Conservation (phyloP, 2,329 filamentous ascomycete genomes). For the Teratosphaeria gauchensis region DNA sequence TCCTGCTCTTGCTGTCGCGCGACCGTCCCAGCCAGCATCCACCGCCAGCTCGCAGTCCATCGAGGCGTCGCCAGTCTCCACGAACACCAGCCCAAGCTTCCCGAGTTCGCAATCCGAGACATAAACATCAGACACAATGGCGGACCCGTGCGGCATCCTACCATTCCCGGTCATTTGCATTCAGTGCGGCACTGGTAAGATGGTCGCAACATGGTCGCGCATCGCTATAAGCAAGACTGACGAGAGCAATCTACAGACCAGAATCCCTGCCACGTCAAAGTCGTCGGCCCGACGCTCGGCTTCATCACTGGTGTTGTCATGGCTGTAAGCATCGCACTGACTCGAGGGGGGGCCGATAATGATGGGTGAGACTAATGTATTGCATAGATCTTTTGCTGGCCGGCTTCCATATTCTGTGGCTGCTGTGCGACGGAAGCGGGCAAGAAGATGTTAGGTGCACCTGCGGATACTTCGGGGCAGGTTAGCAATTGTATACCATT, state of each 20-base stretch:
- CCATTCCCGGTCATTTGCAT: slow-evolving; percentile 19
- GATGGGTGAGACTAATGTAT: not conserved
- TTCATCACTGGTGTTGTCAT: slow-evolving; percentile 25
- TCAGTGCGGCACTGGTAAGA: slow-evolving; percentile 24
- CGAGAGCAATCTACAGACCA: slow-evolving; percentile 15
- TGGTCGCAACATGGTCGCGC: not conserved
- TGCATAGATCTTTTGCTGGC: slow-evolving; percentile 28
- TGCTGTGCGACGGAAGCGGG: slow-evolving; percentile 27
- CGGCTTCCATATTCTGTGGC: slow-evolving; percentile 28
- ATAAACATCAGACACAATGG: not conserved
- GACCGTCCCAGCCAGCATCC: too few species aligned
- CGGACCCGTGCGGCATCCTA: not conserved
- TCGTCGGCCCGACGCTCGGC: slow-evolving; percentile 29
- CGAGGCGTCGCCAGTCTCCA: not conserved
- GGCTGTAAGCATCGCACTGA: slow-evolving; percentile 14
- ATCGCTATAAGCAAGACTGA: not conserved
- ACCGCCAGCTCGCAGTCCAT: too few species aligned
- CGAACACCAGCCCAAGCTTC: not conserved
- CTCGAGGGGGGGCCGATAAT: not conserved
- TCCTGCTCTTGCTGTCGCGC: too few species aligned
- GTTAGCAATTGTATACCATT: slow-evolving; percentile 28
- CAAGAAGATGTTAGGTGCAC: slow-evolving; percentile 23
- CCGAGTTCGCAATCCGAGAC: not conserved
- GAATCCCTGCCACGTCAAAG: slow-evolving; percentile 30
- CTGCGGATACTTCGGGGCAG: slow-evolving; percentile 22